These are phyloP conservation scores for Debaryomyces udenii DNA, from an alignment of 1,139 yeast genomes.

Conservation along the genomic window DNA sequence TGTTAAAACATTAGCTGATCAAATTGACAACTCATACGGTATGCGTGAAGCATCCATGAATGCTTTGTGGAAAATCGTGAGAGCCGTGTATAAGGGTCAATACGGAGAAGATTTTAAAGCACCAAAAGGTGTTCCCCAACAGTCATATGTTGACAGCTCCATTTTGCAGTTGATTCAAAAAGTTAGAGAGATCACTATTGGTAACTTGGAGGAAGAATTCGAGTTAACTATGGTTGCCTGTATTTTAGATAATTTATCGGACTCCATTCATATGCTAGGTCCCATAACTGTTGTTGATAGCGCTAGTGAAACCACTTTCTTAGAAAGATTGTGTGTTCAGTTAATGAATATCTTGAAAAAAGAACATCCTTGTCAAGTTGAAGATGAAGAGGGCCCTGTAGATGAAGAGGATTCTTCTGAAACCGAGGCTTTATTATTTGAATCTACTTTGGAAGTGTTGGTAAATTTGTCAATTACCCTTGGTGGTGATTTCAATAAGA, in stretches of 20 bases:
- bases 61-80: slow-evolving; percentile 80
- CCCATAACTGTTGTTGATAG: slow-evolving; percentile 67
- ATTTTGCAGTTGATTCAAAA: slow-evolving; percentile 63
- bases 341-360: slow-evolving; percentile 73
- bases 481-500: slow-evolving; percentile 71
- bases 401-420: slow-evolving; percentile 78
- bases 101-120: slow-evolving; percentile 55
- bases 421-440: slow-evolving; percentile 82
- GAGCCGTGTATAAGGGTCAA: slow-evolving; percentile 66
- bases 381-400: slow-evolving; percentile 53
- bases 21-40: slow-evolving; percentile 85
- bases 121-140: slow-evolving; percentile 75
- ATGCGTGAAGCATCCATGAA: slow-evolving; percentile 86
- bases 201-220: slow-evolving; percentile 72
- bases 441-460: slow-evolving; percentile 83
- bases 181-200: slow-evolving; percentile 68
- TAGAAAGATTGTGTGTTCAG: slow-evolving; percentile 71
- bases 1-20: slow-evolving; percentile 65
- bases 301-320: slow-evolving; percentile 55
- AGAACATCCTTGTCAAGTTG: slow-evolving; percentile 80
- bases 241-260: slow-evolving; percentile 74
- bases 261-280: slow-evolving; percentile 73
- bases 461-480: slow-evolving; percentile 74
- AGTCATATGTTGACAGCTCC: slow-evolving; percentile 58
- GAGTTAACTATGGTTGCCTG: slow-evolving; percentile 81